Conservation (phyloP, 2,329 filamentous ascomycete genomes). For the Teratosphaeria nubilosa region DNA sequence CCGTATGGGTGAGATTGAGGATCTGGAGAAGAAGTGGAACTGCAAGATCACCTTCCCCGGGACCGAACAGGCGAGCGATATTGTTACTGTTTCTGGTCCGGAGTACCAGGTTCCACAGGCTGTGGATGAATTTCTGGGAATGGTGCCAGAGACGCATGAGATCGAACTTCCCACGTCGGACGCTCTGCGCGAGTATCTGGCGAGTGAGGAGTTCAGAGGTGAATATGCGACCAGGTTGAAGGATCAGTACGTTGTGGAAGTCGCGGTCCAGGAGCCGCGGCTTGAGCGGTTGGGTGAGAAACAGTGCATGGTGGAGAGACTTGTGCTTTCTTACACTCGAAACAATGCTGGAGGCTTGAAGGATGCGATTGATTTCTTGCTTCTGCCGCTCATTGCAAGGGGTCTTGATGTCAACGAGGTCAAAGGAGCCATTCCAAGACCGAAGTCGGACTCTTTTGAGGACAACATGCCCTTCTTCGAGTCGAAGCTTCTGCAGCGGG, state of each 20-base stretch:
- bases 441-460: constrained; percentile 97
- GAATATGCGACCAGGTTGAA: constrained; percentile 78
- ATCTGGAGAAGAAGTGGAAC: constrained; percentile 97
- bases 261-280: constrained; percentile 53
- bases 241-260: constrained; percentile 82
- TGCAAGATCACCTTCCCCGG: constrained; percentile 98
- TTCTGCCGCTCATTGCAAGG: constrained; percentile 73
- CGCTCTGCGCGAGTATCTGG: constrained; percentile 70
- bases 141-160: constrained; percentile 95
- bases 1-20: constrained; percentile 79
- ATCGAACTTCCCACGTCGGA: constrained; percentile 69
- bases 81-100: constrained; percentile 88
- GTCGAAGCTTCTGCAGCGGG: constrained; percentile 90
- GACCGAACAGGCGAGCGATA: constrained; percentile 92
- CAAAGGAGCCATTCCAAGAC: constrained; percentile 91
- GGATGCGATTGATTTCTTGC: constrained; percentile 90
- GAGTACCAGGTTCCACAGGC: constrained; percentile 98
- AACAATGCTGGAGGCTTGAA: constrained; percentile 94
- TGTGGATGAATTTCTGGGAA: constrained; percentile 90
- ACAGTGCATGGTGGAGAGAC: constrained; percentile 35
- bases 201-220: constrained; percentile 67
- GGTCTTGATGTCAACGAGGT: constrained; percentile 81
- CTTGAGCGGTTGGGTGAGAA: constrained; percentile 32
- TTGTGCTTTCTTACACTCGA: constrained; percentile 62
- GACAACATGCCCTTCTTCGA: constrained; percentile 95